A percentile compares a stretch with the other conserved stretches of the same genome.
These are phyloP conservation scores for Acidomyces sp. DNA, from an alignment of 495 filamentous ascomycete genomes.

Conservation along the genomic window DNA sequence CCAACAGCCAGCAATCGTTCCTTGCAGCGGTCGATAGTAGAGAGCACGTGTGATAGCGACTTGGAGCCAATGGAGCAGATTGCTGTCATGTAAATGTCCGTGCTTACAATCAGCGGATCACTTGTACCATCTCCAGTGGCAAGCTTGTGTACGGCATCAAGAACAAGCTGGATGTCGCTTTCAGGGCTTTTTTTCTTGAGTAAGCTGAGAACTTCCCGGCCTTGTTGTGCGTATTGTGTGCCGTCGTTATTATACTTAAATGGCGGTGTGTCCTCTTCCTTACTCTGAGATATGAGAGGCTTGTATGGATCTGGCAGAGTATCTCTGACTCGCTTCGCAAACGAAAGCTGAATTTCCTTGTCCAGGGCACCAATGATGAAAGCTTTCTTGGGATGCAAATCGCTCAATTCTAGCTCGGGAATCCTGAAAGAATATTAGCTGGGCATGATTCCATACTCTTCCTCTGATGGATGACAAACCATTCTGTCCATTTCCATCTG, in stretches of 20 bases:
- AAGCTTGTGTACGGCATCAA: slow-evolving; percentile 49
- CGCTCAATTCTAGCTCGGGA: slow-evolving; percentile 65
- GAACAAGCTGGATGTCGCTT: slow-evolving; percentile 62
- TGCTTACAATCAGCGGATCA: slow-evolving; percentile 68
- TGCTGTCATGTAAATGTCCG: slow-evolving; percentile 82
- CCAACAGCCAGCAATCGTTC: slow-evolving; percentile 75
- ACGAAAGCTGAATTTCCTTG: slow-evolving; percentile 93
- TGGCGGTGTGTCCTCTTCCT: slow-evolving; percentile 84
- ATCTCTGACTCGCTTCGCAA: slow-evolving; percentile 88
- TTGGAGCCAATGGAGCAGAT: slow-evolving; percentile 89
- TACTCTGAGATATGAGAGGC: slow-evolving; percentile 64
- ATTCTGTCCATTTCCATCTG: slow-evolving; percentile 99
- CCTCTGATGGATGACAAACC: slow-evolving; percentile 36
- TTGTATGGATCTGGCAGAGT: slow-evolving; percentile 82
- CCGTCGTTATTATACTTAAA: slow-evolving; percentile 77
- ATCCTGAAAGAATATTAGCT: slow-evolving; percentile 35
- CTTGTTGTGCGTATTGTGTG: slow-evolving; percentile 69
- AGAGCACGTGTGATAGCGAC: slow-evolving; percentile 88
- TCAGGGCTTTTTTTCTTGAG: slow-evolving; percentile 74
- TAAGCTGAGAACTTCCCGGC: slow-evolving; percentile 60
- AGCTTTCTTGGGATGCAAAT: slow-evolving; percentile 74
- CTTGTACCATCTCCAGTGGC: slow-evolving; percentile 50
- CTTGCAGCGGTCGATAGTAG: slow-evolving; percentile 91
- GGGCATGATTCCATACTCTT: not conserved
- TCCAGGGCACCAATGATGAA: slow-evolving; percentile 85